Evolutionary conservation across 257 asterid genomes (phyloP).

Genomic region (Lycium barbarum): DNA sequence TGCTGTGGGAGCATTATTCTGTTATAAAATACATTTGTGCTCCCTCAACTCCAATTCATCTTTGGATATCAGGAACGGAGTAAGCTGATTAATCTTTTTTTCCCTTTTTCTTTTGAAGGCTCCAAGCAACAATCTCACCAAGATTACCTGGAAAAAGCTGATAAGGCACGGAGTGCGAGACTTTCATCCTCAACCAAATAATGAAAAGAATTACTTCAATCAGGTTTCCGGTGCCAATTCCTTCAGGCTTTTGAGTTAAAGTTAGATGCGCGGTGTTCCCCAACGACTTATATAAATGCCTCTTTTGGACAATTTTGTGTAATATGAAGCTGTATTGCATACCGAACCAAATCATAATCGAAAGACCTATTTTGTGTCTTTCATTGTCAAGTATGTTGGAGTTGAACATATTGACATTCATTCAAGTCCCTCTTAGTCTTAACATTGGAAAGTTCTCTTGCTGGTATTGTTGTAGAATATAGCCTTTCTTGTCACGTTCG

Average conservation of each 20-base stretch:
- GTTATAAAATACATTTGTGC: neutral
- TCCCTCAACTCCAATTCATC: neutral
- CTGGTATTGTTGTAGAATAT: too few relatives aligned
- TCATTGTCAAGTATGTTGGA: neutral
- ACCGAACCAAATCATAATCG: neutral
- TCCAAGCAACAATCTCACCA: constrained; percentile 88
- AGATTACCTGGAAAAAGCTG: constrained; percentile 89
- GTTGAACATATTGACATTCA: neutral
- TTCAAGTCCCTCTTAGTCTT: neutral
- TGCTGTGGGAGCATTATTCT: neutral
- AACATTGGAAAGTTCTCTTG: too few relatives aligned
- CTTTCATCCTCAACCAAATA: constrained; percentile 53
- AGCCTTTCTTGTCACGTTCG: too few relatives aligned
- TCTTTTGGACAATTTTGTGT: constrained; percentile 23
- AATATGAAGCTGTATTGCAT: neutral
- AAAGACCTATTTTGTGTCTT: neutral
- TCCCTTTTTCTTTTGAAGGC: constrained; percentile 38
- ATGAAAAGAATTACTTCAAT: neutral
- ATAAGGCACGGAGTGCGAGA: constrained; percentile 71
- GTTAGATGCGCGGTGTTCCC: neutral
- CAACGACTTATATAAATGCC: neutral
- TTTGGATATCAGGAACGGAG: neutral
- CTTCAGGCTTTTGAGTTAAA: neutral
- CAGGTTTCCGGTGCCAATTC: neutral
- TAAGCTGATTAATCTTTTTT: neutral